Evolutionary conservation across 257 asterid species (phyloP).

Genomic region (Penstemon davidsonii): DNA sequence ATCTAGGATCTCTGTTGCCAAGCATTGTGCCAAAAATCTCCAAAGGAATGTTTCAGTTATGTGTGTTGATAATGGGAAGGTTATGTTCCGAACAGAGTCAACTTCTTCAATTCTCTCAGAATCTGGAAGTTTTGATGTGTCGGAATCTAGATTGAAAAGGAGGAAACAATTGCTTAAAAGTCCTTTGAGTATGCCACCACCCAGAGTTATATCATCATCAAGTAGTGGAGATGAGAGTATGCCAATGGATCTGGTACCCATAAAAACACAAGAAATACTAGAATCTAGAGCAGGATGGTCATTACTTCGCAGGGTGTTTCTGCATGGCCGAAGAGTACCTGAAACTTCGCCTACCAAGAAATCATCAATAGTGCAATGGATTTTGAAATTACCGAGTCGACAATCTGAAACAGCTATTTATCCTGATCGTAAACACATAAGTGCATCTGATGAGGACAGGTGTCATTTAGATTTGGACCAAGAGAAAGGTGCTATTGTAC

Average conservation of each 20-base stretch:
- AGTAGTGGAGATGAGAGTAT: constrained; percentile 33
- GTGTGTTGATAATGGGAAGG: constrained; percentile 77
- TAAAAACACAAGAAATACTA: constrained; percentile 33
- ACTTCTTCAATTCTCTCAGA: constrained; percentile 30
- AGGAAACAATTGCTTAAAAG: constrained; percentile 45
- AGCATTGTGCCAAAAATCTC: constrained; percentile 72
- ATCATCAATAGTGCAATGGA: constrained; percentile 51
- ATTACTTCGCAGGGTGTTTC: constrained; percentile 49
- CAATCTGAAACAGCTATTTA: constrained; percentile 61
- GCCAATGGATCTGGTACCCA: constrained; percentile 62
- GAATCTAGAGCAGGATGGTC: constrained; percentile 67
- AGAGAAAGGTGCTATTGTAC: constrained; percentile 45
- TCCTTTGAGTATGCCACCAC: constrained; percentile 42
- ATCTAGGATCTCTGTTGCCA: constrained; percentile 72
- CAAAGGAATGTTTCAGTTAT: constrained; percentile 49
- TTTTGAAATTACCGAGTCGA: constrained; percentile 51
- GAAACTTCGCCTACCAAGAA: constrained; percentile 45
- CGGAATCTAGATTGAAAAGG: constrained; percentile 40
- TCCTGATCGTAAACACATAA: constrained; percentile 66
- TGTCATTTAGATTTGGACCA: constrained; percentile 36
- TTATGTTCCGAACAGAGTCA: constrained; percentile 55
- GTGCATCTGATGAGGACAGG: constrained; percentile 35
- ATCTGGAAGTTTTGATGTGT: constrained; percentile 36
- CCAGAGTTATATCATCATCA: constrained; percentile 28
- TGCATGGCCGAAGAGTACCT: constrained; percentile 33